Evolutionary conservation across 805 yeast species (phyloP).

Genomic region (Brettanomyces nanus): DNA sequence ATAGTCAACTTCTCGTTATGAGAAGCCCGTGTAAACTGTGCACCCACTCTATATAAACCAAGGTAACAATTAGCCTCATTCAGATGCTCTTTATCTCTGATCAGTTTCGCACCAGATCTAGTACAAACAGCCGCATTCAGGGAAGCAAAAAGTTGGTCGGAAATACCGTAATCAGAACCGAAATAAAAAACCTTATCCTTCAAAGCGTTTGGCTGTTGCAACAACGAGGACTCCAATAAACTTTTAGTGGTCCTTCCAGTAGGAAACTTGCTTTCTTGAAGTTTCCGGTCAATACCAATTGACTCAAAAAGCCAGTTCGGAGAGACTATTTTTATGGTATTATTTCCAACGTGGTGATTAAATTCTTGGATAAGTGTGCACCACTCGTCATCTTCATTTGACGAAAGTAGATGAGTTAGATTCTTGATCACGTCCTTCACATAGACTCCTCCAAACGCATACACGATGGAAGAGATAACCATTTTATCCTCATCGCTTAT

Average conservation of each 20-base stretch:
- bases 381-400: slow-evolving; percentile 41
- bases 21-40: not conserved
- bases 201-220: too few species aligned
- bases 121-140: slow-evolving; percentile 36
- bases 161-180: slow-evolving; percentile 47
- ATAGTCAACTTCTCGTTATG: not conserved
- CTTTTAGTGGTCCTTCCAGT: not conserved
- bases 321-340: slow-evolving; percentile 49
- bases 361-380: slow-evolving; percentile 22
- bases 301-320: slow-evolving; percentile 60
- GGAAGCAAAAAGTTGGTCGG: slow-evolving; percentile 32
- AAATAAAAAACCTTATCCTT: slow-evolving; percentile 41
- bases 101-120: slow-evolving; percentile 45
- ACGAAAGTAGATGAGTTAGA: slow-evolving; percentile 74
- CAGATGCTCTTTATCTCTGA: not conserved
- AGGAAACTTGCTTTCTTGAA: not conserved
- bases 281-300: not conserved
- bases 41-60: slow-evolving; percentile 10
- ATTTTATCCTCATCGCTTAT: slow-evolving; percentile 53
- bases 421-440: slow-evolving; percentile 53
- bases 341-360: slow-evolving; percentile 20
- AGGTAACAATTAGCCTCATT: not conserved
- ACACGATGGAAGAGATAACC: slow-evolving; percentile 57
- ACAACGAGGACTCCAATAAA: too few species aligned
- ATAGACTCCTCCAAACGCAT: slow-evolving; percentile 66